Evolutionary conservation across 768 basidiomycete genomes (phyloP), one percentile per base, ranked within the genome.

Genomic region (Pisolithus sp.): DNA sequence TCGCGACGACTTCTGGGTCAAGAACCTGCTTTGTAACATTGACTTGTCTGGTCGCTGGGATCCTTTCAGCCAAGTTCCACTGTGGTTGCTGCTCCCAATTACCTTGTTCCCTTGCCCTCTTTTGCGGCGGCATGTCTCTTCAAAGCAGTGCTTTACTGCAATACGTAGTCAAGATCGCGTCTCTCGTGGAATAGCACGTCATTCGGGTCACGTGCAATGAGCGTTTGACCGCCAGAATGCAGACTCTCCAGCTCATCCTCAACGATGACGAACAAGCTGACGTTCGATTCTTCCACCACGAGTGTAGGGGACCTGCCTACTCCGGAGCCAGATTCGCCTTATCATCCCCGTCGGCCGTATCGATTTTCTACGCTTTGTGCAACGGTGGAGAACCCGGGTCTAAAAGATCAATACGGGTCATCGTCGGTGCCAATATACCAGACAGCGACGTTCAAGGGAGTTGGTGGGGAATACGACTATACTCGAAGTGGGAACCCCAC

Each of bases 341-440:
- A 77, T 54, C 68, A 81, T 42, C 70, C 78, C 21, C 77, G 88
- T 53, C 82, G 82, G 66, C 87, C 86, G 0, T 90, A 92, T 70
- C 77, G 82, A n/a, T 91, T 93, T 68, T 87, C 89, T n/a, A 93
- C 90, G 15, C 73, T 90, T 52, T 92, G 90, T 54, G 93, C 89
- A 21, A 93, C 91, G 5, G 91, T 95, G 52, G 93, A 95, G 61
- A 90, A 91, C 58, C 92, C 92, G 0, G 78, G 78, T 50, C 87
- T 86, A 71, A 94, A 95, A 68, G 95, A 99, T 71, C 95, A 97
- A 72, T 87, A 93, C 66, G 93, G 93, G 18, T 85, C 90, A 53
- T 92, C 89, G 59, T 88, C 87, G 7, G 92, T 97, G 1, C 96
- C 96, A 20, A 98, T 99, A 70, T 99, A 98, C 71, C 96, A 98